Conservation (phyloP, 148 eudicot genomes). For the Dianthus caryophyllus region DNA sequence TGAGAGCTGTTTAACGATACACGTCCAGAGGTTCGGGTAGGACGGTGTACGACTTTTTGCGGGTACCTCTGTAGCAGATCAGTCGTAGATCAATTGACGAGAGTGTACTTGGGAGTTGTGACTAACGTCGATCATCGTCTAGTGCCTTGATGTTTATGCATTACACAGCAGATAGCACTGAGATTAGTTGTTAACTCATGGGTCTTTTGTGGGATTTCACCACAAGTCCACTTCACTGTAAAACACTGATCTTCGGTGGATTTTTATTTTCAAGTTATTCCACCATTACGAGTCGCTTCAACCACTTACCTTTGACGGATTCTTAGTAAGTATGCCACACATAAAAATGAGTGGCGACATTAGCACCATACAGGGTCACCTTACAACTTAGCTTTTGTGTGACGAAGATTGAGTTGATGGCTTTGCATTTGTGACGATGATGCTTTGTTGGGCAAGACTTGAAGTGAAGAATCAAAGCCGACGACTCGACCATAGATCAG, state of each 20-base stretch:
- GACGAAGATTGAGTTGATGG: no score
- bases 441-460: no score
- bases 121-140: neutral
- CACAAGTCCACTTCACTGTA: neutral
- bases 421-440: no score
- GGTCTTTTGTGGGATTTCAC: neutral
- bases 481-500: no score
- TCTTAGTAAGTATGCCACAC: no score
- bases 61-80: neutral
- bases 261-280: neutral
- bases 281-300: no score
- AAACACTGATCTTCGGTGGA: neutral
- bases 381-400: no score
- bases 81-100: neutral
- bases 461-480: no score
- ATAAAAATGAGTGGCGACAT: no score
- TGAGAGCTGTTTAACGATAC: neutral
- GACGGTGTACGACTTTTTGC: neutral
- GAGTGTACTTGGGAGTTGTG: conserved; percentile 9
- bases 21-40: neutral
- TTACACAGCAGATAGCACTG: neutral
- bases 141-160: no score
- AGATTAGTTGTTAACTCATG: neutral
- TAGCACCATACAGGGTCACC: no score
- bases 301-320: no score